These are phyloP conservation scores for Moringa oleifera DNA, from an alignment of 345 rosid genomes.

Conservation along the genomic window DNA sequence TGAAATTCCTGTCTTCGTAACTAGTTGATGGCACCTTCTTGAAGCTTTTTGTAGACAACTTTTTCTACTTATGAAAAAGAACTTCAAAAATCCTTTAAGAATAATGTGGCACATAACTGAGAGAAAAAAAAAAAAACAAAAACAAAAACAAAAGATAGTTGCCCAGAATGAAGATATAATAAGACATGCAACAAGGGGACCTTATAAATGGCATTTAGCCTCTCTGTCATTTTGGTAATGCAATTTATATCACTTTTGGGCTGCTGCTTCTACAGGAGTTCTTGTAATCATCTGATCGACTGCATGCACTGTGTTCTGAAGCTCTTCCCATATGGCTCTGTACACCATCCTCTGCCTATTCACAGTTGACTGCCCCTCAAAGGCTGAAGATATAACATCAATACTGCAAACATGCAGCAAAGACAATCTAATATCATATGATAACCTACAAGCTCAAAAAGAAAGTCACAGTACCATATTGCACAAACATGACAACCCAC, in stretches of 20 bases:
- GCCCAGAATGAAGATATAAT: no score
- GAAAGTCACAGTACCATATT: neutral
- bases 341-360: conserved; percentile 97
- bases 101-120: neutral
- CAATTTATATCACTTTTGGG: conserved; percentile 29
- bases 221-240: conserved; percentile 2
- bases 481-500: neutral
- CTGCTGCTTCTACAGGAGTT: conserved; percentile 69
- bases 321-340: conserved; percentile 98
- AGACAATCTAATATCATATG: no score
- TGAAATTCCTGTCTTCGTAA: no score
- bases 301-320: conserved; percentile 88
- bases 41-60: no score
- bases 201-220: neutral
- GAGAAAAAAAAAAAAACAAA: neutral
- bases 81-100: neutral
- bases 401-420: conserved; percentile 42
- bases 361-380: conserved; percentile 85
- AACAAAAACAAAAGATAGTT: neutral
- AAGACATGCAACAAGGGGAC: neutral
- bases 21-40: no score
- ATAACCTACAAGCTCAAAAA: neutral
- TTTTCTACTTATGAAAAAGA: no score
- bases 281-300: conserved; percentile 92
- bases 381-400: conserved; percentile 69